Evolutionary conservation across 2,329 filamentous ascomycete species (phyloP).

Genomic region (Pseudopyrenochaeta lycopersici): DNA sequence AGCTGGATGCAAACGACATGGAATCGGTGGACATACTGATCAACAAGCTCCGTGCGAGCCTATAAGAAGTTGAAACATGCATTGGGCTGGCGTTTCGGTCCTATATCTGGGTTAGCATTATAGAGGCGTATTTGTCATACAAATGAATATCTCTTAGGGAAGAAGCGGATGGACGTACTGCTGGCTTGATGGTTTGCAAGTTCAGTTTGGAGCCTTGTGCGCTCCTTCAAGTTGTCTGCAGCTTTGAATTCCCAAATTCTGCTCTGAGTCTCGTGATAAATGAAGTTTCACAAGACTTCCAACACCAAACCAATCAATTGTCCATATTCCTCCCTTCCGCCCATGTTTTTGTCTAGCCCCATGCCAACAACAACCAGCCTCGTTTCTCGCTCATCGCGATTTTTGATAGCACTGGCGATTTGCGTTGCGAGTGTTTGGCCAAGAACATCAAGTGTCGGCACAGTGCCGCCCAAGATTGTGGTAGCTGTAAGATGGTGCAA

Average conservation of each 20-base stretch:
- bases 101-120: constrained; percentile 29
- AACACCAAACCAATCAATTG: constrained; percentile 55
- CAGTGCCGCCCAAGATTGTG: constrained; percentile 85
- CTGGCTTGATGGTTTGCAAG: background rate
- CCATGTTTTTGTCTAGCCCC: constrained; percentile 63
- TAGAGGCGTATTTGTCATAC: constrained; percentile 11
- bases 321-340: constrained; percentile 56
- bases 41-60: constrained; percentile 60
- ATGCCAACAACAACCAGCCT: constrained; percentile 67
- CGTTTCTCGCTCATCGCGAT: constrained; percentile 71
- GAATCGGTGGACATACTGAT: constrained; percentile 82
- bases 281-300: constrained; percentile 37
- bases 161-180: constrained; percentile 7
- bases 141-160: background rate
- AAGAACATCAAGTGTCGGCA: constrained; percentile 78
- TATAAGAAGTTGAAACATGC: constrained; percentile 23
- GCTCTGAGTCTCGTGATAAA: background rate
- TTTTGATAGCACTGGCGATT: constrained; percentile 80
- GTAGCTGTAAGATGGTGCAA: constrained; percentile 84
- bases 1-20: constrained; percentile 87
- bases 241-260: background rate
- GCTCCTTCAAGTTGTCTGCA: constrained; percentile 3
- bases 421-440: constrained; percentile 91
- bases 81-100: constrained; percentile 35
- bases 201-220: background rate